A percentile compares a stretch with the other conserved stretches of the same genome.
Evolutionary conservation across 257 asterid genomes (phyloP).

Genomic region (Plantago elongata): DNA sequence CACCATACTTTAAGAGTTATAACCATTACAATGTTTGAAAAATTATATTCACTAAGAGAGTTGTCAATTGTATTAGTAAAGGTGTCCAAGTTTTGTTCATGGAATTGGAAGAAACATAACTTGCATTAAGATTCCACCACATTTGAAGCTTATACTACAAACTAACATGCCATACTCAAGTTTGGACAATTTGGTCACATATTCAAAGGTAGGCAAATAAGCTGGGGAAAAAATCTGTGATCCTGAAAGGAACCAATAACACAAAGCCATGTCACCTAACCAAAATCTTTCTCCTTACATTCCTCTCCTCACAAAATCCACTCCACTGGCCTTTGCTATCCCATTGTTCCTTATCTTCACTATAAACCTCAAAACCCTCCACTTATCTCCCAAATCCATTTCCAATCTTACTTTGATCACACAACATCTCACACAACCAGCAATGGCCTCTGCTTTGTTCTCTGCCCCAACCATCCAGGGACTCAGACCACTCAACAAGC

Average conservation of each 20-base stretch:
- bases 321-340: slow-evolving; percentile 2
- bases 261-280: slow-evolving; percentile 38
- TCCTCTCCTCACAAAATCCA: slow-evolving; percentile 55
- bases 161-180: background rate
- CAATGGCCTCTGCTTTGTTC: slow-evolving; percentile 74
- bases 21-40: too few relatives aligned
- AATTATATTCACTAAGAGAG: too few relatives aligned
- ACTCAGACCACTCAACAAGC: slow-evolving; percentile 68
- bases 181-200: background rate
- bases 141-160: too few relatives aligned
- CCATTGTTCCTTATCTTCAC: slow-evolving; percentile 16
- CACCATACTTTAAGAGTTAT: too few relatives aligned
- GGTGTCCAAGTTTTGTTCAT: too few relatives aligned
- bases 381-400: slow-evolving; percentile 9
- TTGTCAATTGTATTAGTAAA: too few relatives aligned
- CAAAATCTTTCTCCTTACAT: slow-evolving; percentile 42
- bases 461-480: slow-evolving; percentile 87
- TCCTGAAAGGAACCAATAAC: slow-evolving; percentile 57
- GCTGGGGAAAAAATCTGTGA: slow-evolving; percentile 30
- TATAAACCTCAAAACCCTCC: slow-evolving; percentile 23
- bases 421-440: background rate
- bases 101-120: too few relatives aligned
- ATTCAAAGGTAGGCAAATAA: too few relatives aligned
- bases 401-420: background rate
- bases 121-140: too few relatives aligned